Evolutionary conservation across 257 asterid species (phyloP).

Genomic region (Solanum sparsipilum): DNA sequence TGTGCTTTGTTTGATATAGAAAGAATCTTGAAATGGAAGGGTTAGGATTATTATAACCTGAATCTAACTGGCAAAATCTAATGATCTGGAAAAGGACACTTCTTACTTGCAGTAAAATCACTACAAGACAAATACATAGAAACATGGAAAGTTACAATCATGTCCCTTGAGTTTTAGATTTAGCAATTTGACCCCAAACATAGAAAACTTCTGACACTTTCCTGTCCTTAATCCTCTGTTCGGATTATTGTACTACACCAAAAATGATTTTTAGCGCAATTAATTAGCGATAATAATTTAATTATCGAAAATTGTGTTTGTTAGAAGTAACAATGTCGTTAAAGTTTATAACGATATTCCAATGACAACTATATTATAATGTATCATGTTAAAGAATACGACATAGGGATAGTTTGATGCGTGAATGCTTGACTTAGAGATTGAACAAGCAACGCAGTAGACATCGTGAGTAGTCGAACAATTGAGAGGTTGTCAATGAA

Average conservation of each 20-base stretch:
- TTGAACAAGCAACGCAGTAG: neutral
- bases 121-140: neutral
- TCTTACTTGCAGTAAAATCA: conserved; percentile 9
- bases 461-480: neutral
- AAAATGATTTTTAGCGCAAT: too few relatives aligned
- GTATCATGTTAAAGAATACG: too few relatives aligned
- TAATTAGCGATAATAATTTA: too few relatives aligned
- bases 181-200: neutral
- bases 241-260: neutral
- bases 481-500: neutral
- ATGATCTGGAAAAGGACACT: conserved; percentile 1
- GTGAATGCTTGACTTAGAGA: neutral
- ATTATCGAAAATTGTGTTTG: too few relatives aligned
- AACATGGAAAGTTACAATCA: neutral
- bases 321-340: too few relatives aligned
- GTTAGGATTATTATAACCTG: neutral
- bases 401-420: neutral
- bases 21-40: conserved; percentile 5
- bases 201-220: neutral
- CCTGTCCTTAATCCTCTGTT: too few relatives aligned
- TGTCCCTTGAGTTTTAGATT: neutral
- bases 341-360: too few relatives aligned
- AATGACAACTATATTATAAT: too few relatives aligned
- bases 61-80: neutral
- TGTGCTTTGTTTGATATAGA: conserved; percentile 13